Evolutionary conservation across 345 rosid genomes (phyloP), one percentile per base, ranked within the genome.

Genomic region (Eutrema heterophyllum): DNA sequence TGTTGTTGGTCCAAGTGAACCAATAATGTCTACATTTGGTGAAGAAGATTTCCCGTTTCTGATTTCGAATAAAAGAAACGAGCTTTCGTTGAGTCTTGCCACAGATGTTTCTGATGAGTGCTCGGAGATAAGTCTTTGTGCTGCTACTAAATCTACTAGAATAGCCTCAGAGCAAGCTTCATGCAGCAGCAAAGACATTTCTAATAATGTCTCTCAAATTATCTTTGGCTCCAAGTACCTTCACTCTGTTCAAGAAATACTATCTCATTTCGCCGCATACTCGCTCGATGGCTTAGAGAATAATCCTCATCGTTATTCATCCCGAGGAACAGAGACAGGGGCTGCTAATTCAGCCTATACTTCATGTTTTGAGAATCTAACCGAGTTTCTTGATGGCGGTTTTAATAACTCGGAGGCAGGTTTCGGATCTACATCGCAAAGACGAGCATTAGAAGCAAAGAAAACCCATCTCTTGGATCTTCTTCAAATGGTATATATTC

Each of bases 41-140:
- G 82, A 82, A 39, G 62, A 50, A 0, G 78, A 78, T 63, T 70
- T 79, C 49, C 66, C 71, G 40, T 74, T 61, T 24, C 66, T 9
- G 65, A 62, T 65, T 66, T 80, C 76, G 16, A 81, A 11, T 81
- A 70, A 60, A 64, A 76, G 29, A 70, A 87, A 86, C 60, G 96
- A 86, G 79, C 92, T 88, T 38, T 88, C 97, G 2, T 60, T 95
- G 71, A 92, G 97, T 72, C 97, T 92, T 27, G 88, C 91, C 11
- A 84, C 93, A 0, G 77, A 72, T 70, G 70, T 80, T 56, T 71
- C 88, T 6, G 90, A 89, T 71, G 92, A 76, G 67, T 84, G 83
- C 80, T 89, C 90, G 0, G 86, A 83, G 74, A 83, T 86, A 43
- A 81, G 75, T 48, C 79, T 35, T 56, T 83, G 71, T 77, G 50